A percentile compares a stretch with the other conserved stretches of the same genome.
These are phyloP conservation scores for Rhodosporidiobolus sp. DNA, from an alignment of 768 basidiomycete species.

Conservation along the genomic window DNA sequence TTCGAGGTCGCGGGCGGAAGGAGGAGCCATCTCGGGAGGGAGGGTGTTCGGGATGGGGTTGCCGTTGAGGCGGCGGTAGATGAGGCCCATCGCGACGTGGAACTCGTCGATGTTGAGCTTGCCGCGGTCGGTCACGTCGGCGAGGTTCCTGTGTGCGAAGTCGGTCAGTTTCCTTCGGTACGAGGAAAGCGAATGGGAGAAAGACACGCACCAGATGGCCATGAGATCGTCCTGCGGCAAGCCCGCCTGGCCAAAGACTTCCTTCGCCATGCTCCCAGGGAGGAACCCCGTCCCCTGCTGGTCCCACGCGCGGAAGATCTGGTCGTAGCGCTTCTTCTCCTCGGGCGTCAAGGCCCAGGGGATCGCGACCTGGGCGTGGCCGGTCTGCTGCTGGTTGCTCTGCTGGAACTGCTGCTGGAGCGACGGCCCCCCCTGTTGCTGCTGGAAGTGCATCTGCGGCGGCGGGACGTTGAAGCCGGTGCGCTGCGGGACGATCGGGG, in stretches of 20 bases:
- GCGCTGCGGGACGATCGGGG: constrained; percentile 54
- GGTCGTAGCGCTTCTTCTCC: constrained; percentile 95
- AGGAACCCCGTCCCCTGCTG: constrained; percentile 75
- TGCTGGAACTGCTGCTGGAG: constrained; percentile 30
- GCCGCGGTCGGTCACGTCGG: constrained; percentile 88
- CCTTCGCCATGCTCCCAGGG: constrained; percentile 72
- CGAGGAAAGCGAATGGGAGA: not conserved
- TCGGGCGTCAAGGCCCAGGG: constrained; percentile 81
- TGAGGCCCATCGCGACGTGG: constrained; percentile 96
- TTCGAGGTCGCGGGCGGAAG: constrained; percentile 83
- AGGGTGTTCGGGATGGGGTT: constrained; percentile 82
- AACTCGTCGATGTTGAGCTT: constrained; percentile 95
- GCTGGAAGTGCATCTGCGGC: constrained; percentile 49
- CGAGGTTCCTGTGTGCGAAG: constrained; percentile 65
- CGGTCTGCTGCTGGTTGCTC: constrained; percentile 56
- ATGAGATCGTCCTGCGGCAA: constrained; percentile 84
- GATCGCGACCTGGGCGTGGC: constrained; percentile 64
- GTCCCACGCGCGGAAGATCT: constrained; percentile 98
- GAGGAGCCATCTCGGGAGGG: constrained; percentile 83
- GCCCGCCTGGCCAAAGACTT: constrained; percentile 93
- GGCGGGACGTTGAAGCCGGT: constrained; percentile 61
- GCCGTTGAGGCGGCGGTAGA: constrained; percentile 91
- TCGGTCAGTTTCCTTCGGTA: not conserved
- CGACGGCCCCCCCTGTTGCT: constrained; percentile 14
- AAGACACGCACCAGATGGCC: constrained; percentile 72